Evolutionary conservation across 2,329 filamentous ascomycete species (phyloP).

Genomic region (Trichoderma koningiopsis): DNA sequence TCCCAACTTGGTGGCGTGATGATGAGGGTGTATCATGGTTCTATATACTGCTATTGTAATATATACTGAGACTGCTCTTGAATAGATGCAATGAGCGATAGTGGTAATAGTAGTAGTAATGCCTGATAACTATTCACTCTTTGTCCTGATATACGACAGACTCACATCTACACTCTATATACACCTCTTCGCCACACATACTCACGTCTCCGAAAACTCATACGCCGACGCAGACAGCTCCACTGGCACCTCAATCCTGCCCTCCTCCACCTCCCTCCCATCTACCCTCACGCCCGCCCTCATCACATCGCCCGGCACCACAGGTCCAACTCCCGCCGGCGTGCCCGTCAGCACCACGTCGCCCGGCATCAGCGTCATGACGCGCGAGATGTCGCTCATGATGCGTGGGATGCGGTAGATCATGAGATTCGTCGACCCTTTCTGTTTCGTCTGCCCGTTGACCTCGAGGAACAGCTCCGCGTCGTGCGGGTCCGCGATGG

Average conservation of each 20-base stretch:
- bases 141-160: background rate
- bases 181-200: background rate
- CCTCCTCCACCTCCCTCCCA: slow-evolving; percentile 83
- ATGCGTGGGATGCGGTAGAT: slow-evolving; percentile 87
- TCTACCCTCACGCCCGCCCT: slow-evolving; percentile 76
- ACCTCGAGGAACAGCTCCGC: slow-evolving; percentile 84
- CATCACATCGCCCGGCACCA: slow-evolving; percentile 84
- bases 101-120: background rate
- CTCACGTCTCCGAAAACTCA: slow-evolving; percentile 70
- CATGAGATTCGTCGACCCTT: slow-evolving; percentile 91
- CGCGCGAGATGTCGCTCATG: slow-evolving; percentile 86
- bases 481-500: slow-evolving; percentile 84
- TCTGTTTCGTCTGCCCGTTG: slow-evolving; percentile 76
- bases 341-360: slow-evolving; percentile 97
- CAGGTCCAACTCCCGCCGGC: slow-evolving; percentile 89
- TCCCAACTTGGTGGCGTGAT: slow-evolving; percentile 52
- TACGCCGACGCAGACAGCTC: slow-evolving; percentile 79
- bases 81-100: background rate
- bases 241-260: slow-evolving; percentile 79
- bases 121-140: no score
- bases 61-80: background rate
- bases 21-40: background rate
- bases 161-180: background rate
- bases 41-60: background rate
- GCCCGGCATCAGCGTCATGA: slow-evolving; percentile 90